Conservation (phyloP, 2,329 filamentous ascomycete genomes). For the Calonectria hongkongensis region DNA sequence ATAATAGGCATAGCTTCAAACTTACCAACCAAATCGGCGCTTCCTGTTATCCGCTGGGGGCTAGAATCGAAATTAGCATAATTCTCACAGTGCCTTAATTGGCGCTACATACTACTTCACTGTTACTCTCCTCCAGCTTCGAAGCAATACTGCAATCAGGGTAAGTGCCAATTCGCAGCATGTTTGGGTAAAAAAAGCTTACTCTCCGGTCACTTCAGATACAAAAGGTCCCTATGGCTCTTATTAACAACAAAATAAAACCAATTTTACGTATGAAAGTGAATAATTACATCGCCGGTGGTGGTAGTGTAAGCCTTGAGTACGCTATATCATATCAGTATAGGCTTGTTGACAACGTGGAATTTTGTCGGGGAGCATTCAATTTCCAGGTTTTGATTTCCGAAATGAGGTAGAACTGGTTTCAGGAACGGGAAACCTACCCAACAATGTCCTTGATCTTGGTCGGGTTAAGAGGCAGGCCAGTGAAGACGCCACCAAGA, state of each 20-base stretch:
- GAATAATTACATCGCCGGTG: background rate
- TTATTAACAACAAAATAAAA: background rate
- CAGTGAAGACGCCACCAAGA: slow-evolving; percentile 27
- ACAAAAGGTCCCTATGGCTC: background rate
- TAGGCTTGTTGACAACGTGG: background rate
- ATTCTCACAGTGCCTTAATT: background rate
- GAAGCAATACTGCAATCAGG: background rate
- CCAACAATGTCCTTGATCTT: slow-evolving; percentile 28
- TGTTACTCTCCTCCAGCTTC: slow-evolving; percentile 13
- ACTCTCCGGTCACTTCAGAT: slow-evolving; percentile 28
- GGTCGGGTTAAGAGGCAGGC: slow-evolving; percentile 29
- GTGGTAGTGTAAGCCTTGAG: slow-evolving; percentile 11
- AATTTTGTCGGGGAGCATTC: background rate
- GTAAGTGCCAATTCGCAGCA: background rate
- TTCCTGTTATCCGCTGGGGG: slow-evolving; percentile 8
- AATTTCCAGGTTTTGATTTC: background rate
- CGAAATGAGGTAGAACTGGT: background rate
- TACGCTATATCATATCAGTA: background rate
- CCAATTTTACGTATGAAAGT: background rate
- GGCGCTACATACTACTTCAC: background rate
- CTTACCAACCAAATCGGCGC: slow-evolving; percentile 29
- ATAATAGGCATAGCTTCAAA: background rate
- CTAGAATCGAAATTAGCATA: background rate
- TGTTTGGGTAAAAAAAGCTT: background rate
- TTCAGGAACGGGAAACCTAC: background rate